Evolutionary conservation across 2,329 filamentous ascomycete species (phyloP).

Genomic region (Alternaria sp.): DNA sequence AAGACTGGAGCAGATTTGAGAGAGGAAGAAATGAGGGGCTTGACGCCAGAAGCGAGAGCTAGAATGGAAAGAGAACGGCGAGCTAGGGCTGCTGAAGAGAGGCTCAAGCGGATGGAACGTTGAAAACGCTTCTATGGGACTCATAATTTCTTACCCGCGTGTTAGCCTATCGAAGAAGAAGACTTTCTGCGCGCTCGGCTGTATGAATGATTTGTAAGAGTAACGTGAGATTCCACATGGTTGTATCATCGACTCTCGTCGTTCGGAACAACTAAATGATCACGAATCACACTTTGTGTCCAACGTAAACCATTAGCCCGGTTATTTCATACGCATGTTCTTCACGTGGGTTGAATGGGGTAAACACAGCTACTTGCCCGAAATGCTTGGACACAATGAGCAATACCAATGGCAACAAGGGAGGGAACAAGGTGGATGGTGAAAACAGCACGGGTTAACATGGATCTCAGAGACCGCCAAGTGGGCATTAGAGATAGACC

Average conservation of each 20-base stretch:
- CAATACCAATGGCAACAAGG: not conserved
- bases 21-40: constrained; percentile 82
- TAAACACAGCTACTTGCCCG: not conserved
- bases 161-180: not conserved
- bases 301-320: not conserved
- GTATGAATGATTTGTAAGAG: not conserved
- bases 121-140: not conserved
- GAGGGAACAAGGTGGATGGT: not conserved
- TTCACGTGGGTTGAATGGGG: not conserved
- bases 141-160: not conserved
- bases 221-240: not conserved
- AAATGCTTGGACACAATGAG: not conserved
- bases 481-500: not conserved
- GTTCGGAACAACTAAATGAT: not conserved
- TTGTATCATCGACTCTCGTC: not conserved
- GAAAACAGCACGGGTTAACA: not conserved
- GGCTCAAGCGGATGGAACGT: constrained; percentile 66
- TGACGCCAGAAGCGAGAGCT: constrained; percentile 88
- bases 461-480: not conserved
- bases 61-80: constrained; percentile 86
- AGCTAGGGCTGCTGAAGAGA: constrained; percentile 89
- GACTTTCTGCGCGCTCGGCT: not conserved
- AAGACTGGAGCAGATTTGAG: constrained; percentile 83
- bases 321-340: not conserved
- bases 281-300: not conserved